phyloP scores from a whole-genome alignment of 1,139 yeast species.

The Blastobotrys ciferrii region DNA sequence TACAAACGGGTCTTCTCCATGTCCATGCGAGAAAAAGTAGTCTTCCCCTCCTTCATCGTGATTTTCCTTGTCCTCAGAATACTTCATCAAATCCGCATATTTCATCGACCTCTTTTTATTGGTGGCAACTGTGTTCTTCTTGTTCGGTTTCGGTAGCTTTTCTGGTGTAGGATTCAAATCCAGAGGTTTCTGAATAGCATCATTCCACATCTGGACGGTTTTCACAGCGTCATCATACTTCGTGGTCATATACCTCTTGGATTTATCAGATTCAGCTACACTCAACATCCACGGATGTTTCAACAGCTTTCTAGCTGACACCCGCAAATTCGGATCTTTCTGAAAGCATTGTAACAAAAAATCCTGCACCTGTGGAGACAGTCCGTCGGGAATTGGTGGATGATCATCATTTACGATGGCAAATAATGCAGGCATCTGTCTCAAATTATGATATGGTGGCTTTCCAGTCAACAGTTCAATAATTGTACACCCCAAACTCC shows the following conservation, averaged over 20 bases:
- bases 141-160: background rate
- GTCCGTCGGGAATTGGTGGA: constrained; percentile 70
- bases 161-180: constrained; percentile 1
- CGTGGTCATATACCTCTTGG: constrained; percentile 17
- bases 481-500: constrained; percentile 94
- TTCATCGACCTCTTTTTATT: background rate
- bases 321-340: constrained; percentile 63
- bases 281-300: constrained; percentile 56
- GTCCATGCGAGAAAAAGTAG: background rate
- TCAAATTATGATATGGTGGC: constrained; percentile 83
- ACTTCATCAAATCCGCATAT: constrained; percentile 13
- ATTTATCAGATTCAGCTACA: constrained; percentile 10
- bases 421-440: constrained; percentile 85
- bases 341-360: constrained; percentile 77
- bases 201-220: constrained; percentile 35
- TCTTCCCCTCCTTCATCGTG: background rate
- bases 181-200: constrained; percentile 18
- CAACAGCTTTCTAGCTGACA: constrained; percentile 54
- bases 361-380: constrained; percentile 50
- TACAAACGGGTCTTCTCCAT: constrained; percentile 17
- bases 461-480: constrained; percentile 81
- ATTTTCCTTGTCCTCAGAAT: constrained; percentile 13
- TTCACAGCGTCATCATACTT: constrained; percentile 34
- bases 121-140: background rate
- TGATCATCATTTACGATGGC: constrained; percentile 86